A percentile compares a stretch with the other conserved stretches of the same genome.
Conservation (phyloP, 2,329 filamentous ascomycete species). For the Gaeumannomyces sp. region DNA sequence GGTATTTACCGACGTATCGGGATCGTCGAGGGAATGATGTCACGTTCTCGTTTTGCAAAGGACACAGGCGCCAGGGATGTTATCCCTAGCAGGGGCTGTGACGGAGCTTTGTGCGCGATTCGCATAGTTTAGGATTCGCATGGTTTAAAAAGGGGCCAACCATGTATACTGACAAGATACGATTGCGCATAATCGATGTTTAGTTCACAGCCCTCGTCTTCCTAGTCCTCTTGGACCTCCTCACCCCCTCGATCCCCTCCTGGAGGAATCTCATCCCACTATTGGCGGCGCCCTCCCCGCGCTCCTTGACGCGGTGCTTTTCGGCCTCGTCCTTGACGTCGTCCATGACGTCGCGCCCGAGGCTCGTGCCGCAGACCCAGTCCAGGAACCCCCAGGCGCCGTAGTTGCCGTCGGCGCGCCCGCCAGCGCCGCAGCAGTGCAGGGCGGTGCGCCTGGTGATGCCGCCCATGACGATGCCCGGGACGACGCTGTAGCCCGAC, state of each 20-base stretch:
- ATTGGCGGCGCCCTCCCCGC: slow-evolving; percentile 27
- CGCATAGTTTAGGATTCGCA: too few species aligned
- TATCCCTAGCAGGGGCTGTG: too few species aligned
- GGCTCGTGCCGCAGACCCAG: slow-evolving; percentile 51
- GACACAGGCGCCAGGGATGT: too few species aligned
- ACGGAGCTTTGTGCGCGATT: too few species aligned
- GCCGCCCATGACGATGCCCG: slow-evolving; percentile 47
- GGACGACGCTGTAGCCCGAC: slow-evolving; percentile 59
- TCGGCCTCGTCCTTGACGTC: slow-evolving; percentile 51
- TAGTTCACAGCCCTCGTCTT: slow-evolving; percentile 14
- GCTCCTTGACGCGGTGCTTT: slow-evolving; percentile 46
- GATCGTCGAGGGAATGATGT: too few species aligned
- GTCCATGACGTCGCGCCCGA: slow-evolving; percentile 46
- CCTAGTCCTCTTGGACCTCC: slow-evolving; percentile 23
- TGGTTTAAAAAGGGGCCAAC: too few species aligned
- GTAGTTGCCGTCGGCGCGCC: slow-evolving; percentile 44
- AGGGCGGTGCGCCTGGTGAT: slow-evolving; percentile 26
- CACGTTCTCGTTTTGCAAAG: too few species aligned
- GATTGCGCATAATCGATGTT: neutral
- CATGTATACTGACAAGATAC: neutral
- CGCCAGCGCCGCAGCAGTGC: slow-evolving; percentile 36
- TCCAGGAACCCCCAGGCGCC: slow-evolving; percentile 58
- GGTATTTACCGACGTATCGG: too few species aligned
- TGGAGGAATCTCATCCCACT: slow-evolving; percentile 28
- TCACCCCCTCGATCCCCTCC: slow-evolving; percentile 26